A percentile compares a stretch with the other conserved stretches of the same genome.
These are phyloP conservation scores for Globisporangium solare DNA, from an alignment of 352 stramenopile species.

Conservation along the genomic window DNA sequence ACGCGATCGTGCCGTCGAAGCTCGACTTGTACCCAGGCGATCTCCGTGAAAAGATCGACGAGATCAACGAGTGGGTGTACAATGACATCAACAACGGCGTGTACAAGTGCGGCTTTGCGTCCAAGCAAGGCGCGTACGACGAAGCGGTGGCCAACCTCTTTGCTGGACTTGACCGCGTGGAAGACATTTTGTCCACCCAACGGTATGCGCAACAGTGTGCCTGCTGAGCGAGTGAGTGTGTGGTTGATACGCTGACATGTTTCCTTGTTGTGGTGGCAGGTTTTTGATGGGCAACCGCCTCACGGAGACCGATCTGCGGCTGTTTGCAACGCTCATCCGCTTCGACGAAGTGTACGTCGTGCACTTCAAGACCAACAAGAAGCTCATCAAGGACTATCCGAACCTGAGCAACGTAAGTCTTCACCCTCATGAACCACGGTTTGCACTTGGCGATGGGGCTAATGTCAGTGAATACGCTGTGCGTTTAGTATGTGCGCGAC, in stretches of 20 bases:
- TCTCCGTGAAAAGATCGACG: constrained; percentile 81
- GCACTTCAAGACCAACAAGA: constrained; percentile 89
- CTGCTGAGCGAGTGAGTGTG: not conserved
- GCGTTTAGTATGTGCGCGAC: constrained; percentile 56
- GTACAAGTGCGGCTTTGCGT: constrained; percentile 91
- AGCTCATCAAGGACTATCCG: constrained; percentile 83
- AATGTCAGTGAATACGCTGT: constrained; percentile 1
- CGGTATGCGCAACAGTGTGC: constrained; percentile 23
- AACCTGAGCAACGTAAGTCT: constrained; percentile 76
- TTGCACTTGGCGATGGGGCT: not conserved
- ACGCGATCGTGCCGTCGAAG: constrained; percentile 59
- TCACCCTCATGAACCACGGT: not conserved
- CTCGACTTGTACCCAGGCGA: constrained; percentile 79
- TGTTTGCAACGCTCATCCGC: constrained; percentile 80
- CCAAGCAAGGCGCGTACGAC: constrained; percentile 86
- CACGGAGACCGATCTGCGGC: constrained; percentile 75
- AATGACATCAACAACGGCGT: constrained; percentile 91
- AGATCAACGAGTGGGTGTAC: constrained; percentile 91
- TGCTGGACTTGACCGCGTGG: constrained; percentile 59
- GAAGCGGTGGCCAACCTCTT: constrained; percentile 70
- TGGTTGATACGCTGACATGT: constrained; percentile 4
- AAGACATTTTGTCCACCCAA: constrained; percentile 61
- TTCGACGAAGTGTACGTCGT: constrained; percentile 85
- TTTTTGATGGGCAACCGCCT: constrained; percentile 61
- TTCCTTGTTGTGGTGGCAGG: constrained; percentile 7